phyloP scores from a whole-genome alignment of 345 rosid species.

The Murraya paniculata region DNA sequence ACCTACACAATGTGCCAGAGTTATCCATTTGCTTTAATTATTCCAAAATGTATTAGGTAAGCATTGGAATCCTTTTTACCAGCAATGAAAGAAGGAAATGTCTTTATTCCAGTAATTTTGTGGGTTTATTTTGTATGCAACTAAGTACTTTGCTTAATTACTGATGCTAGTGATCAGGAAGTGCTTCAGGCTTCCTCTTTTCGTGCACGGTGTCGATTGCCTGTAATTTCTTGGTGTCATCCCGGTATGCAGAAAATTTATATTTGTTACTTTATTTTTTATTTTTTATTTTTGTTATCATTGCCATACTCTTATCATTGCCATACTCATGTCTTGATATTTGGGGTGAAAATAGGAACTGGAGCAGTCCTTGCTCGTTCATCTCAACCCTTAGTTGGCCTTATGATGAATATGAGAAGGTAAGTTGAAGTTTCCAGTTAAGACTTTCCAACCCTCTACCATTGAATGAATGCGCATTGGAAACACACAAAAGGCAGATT shows the following conservation, averaged over 20 bases:
- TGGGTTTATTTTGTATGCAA: slow-evolving; percentile 6
- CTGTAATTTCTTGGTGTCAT: slow-evolving; percentile 94
- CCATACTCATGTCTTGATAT: slow-evolving; percentile 21
- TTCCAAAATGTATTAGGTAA: slow-evolving; percentile 83
- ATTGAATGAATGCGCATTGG: not conserved
- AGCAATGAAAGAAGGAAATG: slow-evolving; percentile 3
- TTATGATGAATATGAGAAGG: slow-evolving; percentile 98
- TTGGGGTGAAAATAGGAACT: slow-evolving; percentile 43
- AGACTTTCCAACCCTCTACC: not conserved
- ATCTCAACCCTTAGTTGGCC: slow-evolving; percentile 95
- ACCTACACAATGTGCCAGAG: slow-evolving; percentile 69
- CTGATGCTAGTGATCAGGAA: slow-evolving; percentile 70
- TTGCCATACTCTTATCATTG: slow-evolving; percentile 19
- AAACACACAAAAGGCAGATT: not conserved
- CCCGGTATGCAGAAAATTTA: slow-evolving; percentile 53
- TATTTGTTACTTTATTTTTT: not conserved
- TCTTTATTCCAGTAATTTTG: not conserved
- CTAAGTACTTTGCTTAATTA: slow-evolving; percentile 22
- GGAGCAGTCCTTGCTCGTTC: slow-evolving; percentile 99
- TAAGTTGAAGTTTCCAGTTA: slow-evolving; percentile 29
- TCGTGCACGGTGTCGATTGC: slow-evolving; percentile 85
- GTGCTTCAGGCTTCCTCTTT: slow-evolving; percentile 81
- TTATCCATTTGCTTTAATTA: slow-evolving; percentile 88
- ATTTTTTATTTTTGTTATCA: slow-evolving; percentile 1
- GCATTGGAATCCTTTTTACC: slow-evolving; percentile 23